Evolutionary conservation across 2,329 filamentous ascomycete genomes (phyloP).

Genomic region (Aspergillus pseudotamarii): DNA sequence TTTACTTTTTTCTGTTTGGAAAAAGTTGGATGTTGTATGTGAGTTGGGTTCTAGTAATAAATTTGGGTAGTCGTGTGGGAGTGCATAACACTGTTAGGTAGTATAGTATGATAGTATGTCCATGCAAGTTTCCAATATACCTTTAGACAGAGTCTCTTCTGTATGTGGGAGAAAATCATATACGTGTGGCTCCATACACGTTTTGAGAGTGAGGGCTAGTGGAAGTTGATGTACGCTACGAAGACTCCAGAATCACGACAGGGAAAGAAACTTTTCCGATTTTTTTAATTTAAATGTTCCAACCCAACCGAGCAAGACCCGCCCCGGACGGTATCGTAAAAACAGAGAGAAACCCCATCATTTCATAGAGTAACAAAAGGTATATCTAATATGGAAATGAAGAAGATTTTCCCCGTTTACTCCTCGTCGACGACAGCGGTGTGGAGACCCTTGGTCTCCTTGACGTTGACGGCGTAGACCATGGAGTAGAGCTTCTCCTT

Average conservation of each 20-base stretch:
- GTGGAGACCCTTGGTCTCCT: conserved; percentile 97
- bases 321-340: not conserved
- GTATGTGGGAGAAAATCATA: too few relatives aligned
- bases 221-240: not conserved
- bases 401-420: conserved; percentile 39
- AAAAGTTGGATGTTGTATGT: too few relatives aligned
- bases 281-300: conserved; percentile 12
- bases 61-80: too few relatives aligned
- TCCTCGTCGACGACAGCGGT: conserved; percentile 81
- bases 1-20: too few relatives aligned
- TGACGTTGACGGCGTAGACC: conserved; percentile 99
- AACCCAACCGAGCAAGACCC: conserved; percentile 9
- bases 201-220: too few relatives aligned
- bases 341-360: conserved; percentile 3
- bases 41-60: too few relatives aligned
- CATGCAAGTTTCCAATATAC: too few relatives aligned
- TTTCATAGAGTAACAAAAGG: not conserved
- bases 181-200: too few relatives aligned
- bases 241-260: not conserved
- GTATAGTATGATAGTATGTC: too few relatives aligned
- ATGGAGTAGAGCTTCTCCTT: conserved; percentile 99
- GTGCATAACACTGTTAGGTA: too few relatives aligned
- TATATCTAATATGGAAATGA: not conserved
- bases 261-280: conserved; percentile 1
- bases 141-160: too few relatives aligned